These are phyloP conservation scores for Pseudogymnoascus pannorum DNA, from an alignment of 2,329 filamentous ascomycete genomes.

Conservation along the genomic window DNA sequence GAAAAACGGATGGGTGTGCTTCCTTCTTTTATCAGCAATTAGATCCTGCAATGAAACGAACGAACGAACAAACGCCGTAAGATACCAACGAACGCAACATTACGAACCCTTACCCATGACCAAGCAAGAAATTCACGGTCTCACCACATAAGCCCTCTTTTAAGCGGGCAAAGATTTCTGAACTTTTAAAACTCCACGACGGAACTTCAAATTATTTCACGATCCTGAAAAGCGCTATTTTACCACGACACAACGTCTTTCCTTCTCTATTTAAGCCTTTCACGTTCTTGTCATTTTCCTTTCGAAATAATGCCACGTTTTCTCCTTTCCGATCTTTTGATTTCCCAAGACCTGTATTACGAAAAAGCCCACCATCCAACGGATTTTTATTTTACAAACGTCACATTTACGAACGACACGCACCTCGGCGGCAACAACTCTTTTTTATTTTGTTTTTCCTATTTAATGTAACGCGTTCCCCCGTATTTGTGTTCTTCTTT, in stretches of 20 bases:
- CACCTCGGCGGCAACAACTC: not conserved
- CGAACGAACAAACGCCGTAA: not conserved
- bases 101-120: conserved; percentile 6
- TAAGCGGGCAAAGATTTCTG: not conserved
- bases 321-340: not conserved
- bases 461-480: not conserved
- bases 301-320: not conserved
- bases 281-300: not conserved
- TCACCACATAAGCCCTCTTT: too few species aligned
- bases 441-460: conserved; percentile 2
- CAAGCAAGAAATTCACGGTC: not conserved
- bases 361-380: not conserved
- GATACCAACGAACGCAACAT: conserved; percentile 1
- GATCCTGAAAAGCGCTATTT: not conserved
- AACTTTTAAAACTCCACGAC: not conserved
- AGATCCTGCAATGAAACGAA: conserved; percentile 3
- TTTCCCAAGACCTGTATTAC: conserved; percentile 6
- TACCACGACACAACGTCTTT: not conserved
- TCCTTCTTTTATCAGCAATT: conserved; percentile 7
- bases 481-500: not conserved
- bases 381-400: not conserved
- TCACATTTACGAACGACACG: conserved; percentile 5
- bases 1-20: not conserved
- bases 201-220: not conserved
- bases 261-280: not conserved